Base-by-base conservation (phyloP, 768 basidiomycete species). In the Fibroporia radiculosa region DNA sequence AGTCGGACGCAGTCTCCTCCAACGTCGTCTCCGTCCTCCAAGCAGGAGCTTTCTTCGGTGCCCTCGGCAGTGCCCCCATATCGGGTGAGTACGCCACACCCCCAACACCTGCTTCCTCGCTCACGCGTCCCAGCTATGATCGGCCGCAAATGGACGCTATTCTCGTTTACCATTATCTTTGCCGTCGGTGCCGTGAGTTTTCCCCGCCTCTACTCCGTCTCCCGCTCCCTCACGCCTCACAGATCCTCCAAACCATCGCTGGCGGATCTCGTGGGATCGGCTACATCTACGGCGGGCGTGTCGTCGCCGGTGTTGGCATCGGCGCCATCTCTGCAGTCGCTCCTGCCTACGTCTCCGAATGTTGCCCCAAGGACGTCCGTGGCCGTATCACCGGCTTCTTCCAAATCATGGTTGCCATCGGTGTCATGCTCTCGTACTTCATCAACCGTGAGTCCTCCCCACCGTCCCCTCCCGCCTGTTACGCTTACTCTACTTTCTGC, bases 21-120 rank as follows among this genome's bases (percentile, higher is more conserved):
- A 89, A 86, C 51, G 82, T 93, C 33, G 91, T 93, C 14, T 87
- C 90, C 3, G 85, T 92, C 3, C 71, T 93, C 8, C 90, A 92
- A 58, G 86, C 80, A 3, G 88, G 88, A 10, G 86, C 87, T 1
- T 91, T 92, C 72, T 92, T 92, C 56, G 91, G 90, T 46, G 86
- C 89, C 12, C 60, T 93, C 5, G 73, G 74, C 8, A 82, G 80
- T 51, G 82, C 83, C 1, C 82, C 82, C 0, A 56, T 84, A 33
- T 84, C 84, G 10, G 66, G 85, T 86, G 47, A 40, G 70, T 65
- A 7, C 3, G n/a, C 11, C 6, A 22, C 7, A 22, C 8, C 38
- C 37, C 24, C 11, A 11, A 22, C 7, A 22, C 8, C 38, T 38
- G 37, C 35, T 47, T 7, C 26, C 22, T 46, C 33, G 14, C n/a